Percentiles rank a stretch among this genome's conserved stretches.
These are phyloP conservation scores for Fusarium verticillioides DNA, from an alignment of 2,329 filamentous ascomycete genomes.

Conservation along the genomic window DNA sequence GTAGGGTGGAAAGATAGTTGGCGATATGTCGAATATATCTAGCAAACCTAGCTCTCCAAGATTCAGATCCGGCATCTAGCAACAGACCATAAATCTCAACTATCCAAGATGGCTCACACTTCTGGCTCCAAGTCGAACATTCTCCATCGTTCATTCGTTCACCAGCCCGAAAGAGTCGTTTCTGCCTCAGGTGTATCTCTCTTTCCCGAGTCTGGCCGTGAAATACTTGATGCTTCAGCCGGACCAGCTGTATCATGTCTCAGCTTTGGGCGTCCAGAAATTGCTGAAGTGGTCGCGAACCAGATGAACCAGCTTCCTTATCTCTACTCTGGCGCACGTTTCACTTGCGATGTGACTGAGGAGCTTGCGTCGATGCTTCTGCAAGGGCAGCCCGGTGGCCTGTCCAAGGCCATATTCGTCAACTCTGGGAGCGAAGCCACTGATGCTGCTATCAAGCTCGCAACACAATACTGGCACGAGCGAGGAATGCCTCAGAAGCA, in stretches of 20 bases:
- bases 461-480: conserved; percentile 55
- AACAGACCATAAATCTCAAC: background rate
- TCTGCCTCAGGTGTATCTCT: background rate
- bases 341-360: conserved; percentile 40
- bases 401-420: conserved; percentile 6
- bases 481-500: conserved; percentile 49
- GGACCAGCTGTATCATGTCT: background rate
- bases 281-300: background rate
- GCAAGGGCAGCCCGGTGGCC: conserved; percentile 8
- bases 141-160: background rate
- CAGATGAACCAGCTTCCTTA: conserved; percentile 20
- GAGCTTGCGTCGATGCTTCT: conserved; percentile 46
- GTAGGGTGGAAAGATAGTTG: background rate
- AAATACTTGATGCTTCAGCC: conserved; percentile 6
- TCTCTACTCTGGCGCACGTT: conserved; percentile 28
- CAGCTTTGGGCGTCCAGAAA: background rate
- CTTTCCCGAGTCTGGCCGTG: conserved; percentile 1
- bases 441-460: background rate
- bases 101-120: background rate
- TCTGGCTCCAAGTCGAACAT: background rate
- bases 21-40: background rate
- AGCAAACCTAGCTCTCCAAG: background rate
- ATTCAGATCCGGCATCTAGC: background rate
- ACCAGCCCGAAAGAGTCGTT: background rate
- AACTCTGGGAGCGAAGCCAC: conserved; percentile 1